Conservation (phyloP, 1,284 basidiomycete genomes). For the Microbotryum scabiosae region DNA sequence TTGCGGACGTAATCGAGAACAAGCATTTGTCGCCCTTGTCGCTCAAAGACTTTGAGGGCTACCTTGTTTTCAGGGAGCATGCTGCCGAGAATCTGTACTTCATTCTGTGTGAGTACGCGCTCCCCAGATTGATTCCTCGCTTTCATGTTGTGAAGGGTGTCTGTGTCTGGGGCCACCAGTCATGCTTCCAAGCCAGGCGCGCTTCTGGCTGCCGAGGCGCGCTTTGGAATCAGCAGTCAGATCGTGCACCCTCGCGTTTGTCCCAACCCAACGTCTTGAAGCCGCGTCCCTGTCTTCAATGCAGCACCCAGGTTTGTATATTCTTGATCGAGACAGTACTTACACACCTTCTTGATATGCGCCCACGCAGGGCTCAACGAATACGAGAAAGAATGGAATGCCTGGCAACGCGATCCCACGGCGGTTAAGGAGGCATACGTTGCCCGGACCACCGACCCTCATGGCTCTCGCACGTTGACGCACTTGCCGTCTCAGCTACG, state of each 20-base stretch:
- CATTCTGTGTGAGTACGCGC: constrained; percentile 17
- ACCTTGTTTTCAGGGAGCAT: constrained; percentile 30
- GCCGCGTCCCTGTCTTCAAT: no score
- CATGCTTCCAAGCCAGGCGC: no score
- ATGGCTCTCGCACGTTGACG: constrained; percentile 11
- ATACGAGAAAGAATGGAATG: constrained; percentile 24
- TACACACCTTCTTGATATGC: not conserved
- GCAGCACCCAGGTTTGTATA: no score
- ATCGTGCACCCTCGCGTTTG: no score
- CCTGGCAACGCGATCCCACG: constrained; percentile 8
- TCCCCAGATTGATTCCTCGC: not conserved
- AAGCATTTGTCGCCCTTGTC: constrained; percentile 29
- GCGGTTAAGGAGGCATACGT: not conserved
- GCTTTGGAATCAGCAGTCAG: no score
- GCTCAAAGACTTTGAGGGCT: constrained; percentile 31
- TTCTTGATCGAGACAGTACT: not conserved
- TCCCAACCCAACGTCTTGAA: no score
- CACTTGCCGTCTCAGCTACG: constrained; percentile 27
- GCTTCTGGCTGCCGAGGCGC: no score
- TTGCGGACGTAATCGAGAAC: constrained; percentile 28
- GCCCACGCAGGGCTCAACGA: constrained; percentile 20
- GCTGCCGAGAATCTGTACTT: constrained; percentile 31
- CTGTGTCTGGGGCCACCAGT: no score
- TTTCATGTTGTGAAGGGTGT: not conserved
- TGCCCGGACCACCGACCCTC: constrained; percentile 9